Conservation (phyloP, 345 rosid genomes). For the Euphorbia lathyris region DNA sequence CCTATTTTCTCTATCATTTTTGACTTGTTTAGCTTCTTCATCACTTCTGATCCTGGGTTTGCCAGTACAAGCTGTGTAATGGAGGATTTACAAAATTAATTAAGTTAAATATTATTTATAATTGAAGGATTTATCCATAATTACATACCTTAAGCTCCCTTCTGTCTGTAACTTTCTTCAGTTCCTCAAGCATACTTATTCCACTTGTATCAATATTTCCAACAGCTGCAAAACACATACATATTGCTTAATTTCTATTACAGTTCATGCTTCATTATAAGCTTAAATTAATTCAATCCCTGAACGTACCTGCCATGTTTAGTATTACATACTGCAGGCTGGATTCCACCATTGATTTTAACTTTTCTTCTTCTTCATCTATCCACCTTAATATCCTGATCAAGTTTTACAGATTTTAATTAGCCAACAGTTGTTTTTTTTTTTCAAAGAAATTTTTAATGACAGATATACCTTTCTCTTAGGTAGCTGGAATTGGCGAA, state of each 20-base stretch:
- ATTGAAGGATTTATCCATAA: too few species aligned
- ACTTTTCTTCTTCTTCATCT: conserved; percentile 69
- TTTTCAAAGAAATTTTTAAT: too few species aligned
- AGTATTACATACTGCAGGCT: conserved; percentile 65
- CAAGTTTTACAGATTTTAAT: background rate
- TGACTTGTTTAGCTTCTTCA: conserved; percentile 81
- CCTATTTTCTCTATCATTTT: conserved; percentile 62
- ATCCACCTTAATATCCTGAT: conserved; percentile 76
- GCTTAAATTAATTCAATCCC: background rate
- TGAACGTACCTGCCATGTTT: conserved; percentile 54
- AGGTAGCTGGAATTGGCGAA: conserved; percentile 79
- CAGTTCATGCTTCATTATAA: background rate
- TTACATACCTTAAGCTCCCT: conserved; percentile 57
- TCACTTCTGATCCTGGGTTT: conserved; percentile 89
- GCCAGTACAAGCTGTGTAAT: conserved; percentile 73
- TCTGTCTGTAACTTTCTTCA: conserved; percentile 49
- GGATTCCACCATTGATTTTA: conserved; percentile 46
- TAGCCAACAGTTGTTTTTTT: background rate
- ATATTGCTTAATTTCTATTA: too few species aligned
- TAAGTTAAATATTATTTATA: too few species aligned
- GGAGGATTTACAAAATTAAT: too few species aligned
- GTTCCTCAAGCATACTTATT: conserved; percentile 90
- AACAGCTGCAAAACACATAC: conserved; percentile 46
- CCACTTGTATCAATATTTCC: conserved; percentile 96
- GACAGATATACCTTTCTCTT: conserved; percentile 60